Evolutionary conservation across 495 filamentous ascomycete species (phyloP).

Genomic region (Lineolata rhizophorae): DNA sequence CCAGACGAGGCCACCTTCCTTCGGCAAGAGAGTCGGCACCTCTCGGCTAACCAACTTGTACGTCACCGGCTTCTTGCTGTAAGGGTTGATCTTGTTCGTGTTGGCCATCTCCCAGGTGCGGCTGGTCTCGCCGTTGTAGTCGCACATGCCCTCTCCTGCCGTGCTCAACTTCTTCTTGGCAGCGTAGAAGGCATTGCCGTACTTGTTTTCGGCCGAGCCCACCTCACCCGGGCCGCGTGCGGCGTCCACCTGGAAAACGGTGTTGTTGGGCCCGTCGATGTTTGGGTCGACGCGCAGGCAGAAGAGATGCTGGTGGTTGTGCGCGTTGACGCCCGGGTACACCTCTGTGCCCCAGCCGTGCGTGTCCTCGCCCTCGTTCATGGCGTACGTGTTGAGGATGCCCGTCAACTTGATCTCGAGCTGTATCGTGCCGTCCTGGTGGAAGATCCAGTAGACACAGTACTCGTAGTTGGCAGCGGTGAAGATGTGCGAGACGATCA

Average conservation of each 20-base stretch:
- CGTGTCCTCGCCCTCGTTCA: conserved; percentile 67
- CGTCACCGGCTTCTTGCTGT: conserved; percentile 66
- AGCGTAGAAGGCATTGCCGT: conserved; percentile 91
- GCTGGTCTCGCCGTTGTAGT: conserved; percentile 61
- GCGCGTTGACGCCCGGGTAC: conserved; percentile 64
- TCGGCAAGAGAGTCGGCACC: conserved; percentile 58
- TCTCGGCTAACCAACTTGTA: conserved; percentile 89
- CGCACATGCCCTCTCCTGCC: conserved; percentile 45
- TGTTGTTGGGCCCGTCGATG: conserved; percentile 72
- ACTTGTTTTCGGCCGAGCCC: conserved; percentile 63
- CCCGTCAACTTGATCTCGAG: conserved; percentile 90
- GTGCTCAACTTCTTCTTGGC: conserved; percentile 65
- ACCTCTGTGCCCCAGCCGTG: conserved; percentile 87
- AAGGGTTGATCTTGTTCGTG: conserved; percentile 59
- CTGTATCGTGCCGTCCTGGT: conserved; percentile 84
- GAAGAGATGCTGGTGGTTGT: conserved; percentile 93
- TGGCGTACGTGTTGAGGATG: conserved; percentile 80
- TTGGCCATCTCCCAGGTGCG: conserved; percentile 89
- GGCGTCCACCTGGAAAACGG: conserved; percentile 66
- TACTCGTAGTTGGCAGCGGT: conserved; percentile 98
- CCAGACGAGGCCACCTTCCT: conserved; percentile 70
- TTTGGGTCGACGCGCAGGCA: conserved; percentile 79
- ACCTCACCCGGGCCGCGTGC: conserved; percentile 41
- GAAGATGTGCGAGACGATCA: conserved; percentile 83
- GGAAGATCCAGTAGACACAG: conserved; percentile 83